Conservation (phyloP, 2,329 filamentous ascomycete genomes). For the Aureobasidium sp. region DNA sequence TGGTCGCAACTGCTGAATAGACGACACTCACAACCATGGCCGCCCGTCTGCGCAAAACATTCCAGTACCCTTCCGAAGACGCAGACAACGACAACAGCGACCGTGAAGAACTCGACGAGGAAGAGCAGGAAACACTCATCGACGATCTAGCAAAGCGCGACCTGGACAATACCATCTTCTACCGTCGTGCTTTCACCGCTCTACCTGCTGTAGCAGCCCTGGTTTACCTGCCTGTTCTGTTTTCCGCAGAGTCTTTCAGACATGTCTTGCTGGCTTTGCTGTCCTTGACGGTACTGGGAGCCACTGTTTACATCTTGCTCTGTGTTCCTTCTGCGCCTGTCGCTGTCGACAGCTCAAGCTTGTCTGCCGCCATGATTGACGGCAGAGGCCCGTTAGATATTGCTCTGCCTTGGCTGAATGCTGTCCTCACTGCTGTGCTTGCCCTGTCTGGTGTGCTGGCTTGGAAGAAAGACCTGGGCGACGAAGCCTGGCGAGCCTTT, state of each 20-base stretch:
- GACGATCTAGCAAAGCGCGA: conserved; percentile 46
- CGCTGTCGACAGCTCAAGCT: not conserved
- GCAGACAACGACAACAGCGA: conserved; percentile 44
- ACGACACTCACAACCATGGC: conserved; percentile 29
- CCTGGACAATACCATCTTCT: conserved; percentile 24
- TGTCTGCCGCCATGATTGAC: conserved; percentile 20
- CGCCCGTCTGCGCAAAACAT: conserved; percentile 64
- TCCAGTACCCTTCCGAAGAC: conserved; percentile 61
- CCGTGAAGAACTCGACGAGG: conserved; percentile 61
- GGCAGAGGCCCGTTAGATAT: conserved; percentile 43
- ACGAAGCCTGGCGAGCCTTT: conserved; percentile 28
- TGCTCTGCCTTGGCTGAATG: conserved; percentile 54
- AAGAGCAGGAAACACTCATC: conserved; percentile 63
- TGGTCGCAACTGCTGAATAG: not conserved
- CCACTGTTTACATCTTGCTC: conserved; percentile 54
- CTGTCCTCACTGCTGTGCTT: conserved; percentile 47
- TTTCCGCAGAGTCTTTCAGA: conserved; percentile 28
- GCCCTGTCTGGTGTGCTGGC: conserved; percentile 36
- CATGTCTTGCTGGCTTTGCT: conserved; percentile 44
- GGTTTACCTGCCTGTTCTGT: conserved; percentile 46
- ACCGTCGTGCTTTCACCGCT: conserved; percentile 42
- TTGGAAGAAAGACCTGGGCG: conserved; percentile 21
- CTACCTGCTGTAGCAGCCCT: conserved; percentile 50
- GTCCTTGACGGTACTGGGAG: conserved; percentile 53
- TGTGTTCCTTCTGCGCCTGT: conserved; percentile 42